These are phyloP conservation scores for Leishmania martiniquensis DNA, from an alignment of 208 protist species.

Conservation along the genomic window DNA sequence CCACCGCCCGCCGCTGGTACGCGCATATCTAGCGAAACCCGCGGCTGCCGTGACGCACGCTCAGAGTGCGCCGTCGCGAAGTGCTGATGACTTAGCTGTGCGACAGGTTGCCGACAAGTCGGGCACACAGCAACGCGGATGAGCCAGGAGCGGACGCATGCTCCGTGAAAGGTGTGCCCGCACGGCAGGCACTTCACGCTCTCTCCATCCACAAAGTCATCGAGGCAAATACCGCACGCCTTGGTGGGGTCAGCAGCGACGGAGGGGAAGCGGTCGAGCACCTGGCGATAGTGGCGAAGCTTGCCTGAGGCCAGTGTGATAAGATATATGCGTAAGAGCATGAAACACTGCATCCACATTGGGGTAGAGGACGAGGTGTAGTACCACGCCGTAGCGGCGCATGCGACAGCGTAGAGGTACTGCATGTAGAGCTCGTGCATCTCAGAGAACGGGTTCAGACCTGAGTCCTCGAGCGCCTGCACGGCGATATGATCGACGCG, in stretches of 20 bases:
- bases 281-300: slow-evolving; percentile 41
- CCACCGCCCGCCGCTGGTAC: background rate
- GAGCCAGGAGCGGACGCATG: slow-evolving; percentile 82
- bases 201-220: slow-evolving; percentile 44
- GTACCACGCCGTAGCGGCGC: slow-evolving; percentile 37
- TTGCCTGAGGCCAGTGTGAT: slow-evolving; percentile 23
- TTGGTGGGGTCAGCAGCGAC: slow-evolving; percentile 36
- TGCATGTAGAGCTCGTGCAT: slow-evolving; percentile 44
- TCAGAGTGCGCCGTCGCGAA: background rate
- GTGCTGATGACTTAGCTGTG: background rate
- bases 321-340: slow-evolving; percentile 49
- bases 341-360: slow-evolving; percentile 48
- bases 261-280: slow-evolving; percentile 58
- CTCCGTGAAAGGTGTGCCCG: slow-evolving; percentile 81
- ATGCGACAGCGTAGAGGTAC: slow-evolving; percentile 31
- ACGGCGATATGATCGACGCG: slow-evolving; percentile 2
- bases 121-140: slow-evolving; percentile 61
- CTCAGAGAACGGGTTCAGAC: slow-evolving; percentile 57
- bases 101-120: slow-evolving; percentile 55
- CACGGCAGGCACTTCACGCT: slow-evolving; percentile 72
- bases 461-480: slow-evolving; percentile 33
- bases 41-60: background rate
- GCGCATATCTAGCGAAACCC: slow-evolving; percentile 7
- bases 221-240: slow-evolving; percentile 79
- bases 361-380: slow-evolving; percentile 47